Evolutionary conservation across 345 rosid genomes (phyloP), one percentile per base, ranked within the genome.

Genomic region (Lepidium aucheri): DNA sequence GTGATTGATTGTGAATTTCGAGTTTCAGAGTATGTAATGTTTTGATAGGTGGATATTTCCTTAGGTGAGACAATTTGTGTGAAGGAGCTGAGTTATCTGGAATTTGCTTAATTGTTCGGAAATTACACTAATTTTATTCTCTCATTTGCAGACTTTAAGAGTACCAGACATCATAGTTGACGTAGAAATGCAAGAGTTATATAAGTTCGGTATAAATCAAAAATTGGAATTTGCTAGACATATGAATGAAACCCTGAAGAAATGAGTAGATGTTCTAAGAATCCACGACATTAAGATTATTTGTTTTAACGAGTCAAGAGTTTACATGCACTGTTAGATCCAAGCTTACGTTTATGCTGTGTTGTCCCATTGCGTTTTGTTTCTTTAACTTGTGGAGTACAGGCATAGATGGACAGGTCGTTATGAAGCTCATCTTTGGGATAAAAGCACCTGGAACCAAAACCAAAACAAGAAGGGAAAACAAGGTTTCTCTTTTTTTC

Each of bases 391-490:
- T 43, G 11, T 43, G 34, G 55, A 40, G 34, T 32, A 69, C 51
- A 94, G 99, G 82, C 99, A 94, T 85, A 77, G 99, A 77, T 94
- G 99, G 99, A 94, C 99, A 41, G 99, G 97, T 74, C 90, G 98
- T 16, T 93, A 90, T 69, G 98, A 93, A 85, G 99, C 99, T 83
- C 99, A 94, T 52, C 97, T 94, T 64, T 94, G 99, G 99, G 99
- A 94, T 80, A 94, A 94, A 77, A 94, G 82, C 67, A 90, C 99
- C 2, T 94, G 96, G 99, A 94, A 94, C 78, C 97, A 94, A 72
- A 94, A 88, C 74, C 99, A 94, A 82, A 94, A 94, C 73, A 94
- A 94, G 82, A 94, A 94, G 72, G 97, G 97, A 59, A 94, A 94
- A 83, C 99, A 94, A 88, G 99, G 98, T 90, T 60, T 56, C 35